Evolutionary conservation across 140 eudicot genomes (phyloP).

Genomic region (Oenanthe javanica): DNA sequence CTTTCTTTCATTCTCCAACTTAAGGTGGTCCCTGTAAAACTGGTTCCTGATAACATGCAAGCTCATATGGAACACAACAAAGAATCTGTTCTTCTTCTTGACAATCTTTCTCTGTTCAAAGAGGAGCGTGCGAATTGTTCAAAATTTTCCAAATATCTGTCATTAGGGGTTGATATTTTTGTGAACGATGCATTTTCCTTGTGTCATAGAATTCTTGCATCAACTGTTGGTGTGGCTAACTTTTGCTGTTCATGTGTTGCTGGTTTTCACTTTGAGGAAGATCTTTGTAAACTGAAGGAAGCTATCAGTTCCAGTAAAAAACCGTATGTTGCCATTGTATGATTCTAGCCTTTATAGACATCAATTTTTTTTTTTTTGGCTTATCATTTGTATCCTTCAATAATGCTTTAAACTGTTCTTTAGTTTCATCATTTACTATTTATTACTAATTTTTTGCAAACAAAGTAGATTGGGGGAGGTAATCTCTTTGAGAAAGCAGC

Average conservation of each 20-base stretch:
- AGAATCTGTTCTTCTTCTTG: conserved; percentile 39
- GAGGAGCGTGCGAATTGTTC: conserved; percentile 59
- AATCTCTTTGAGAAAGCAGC: conserved; percentile 59
- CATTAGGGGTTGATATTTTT: conserved; percentile 68
- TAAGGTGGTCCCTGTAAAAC: conserved; percentile 41
- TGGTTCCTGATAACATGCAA: conserved; percentile 15
- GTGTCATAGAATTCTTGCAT: conserved; percentile 80
- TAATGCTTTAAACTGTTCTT: background rate
- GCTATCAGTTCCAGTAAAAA: conserved; percentile 29
- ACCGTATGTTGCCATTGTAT: conserved; percentile 71
- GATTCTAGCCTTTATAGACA: conserved; percentile 9
- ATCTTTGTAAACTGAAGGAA: conserved; percentile 48
- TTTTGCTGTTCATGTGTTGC: conserved; percentile 62
- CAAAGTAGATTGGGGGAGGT: conserved; percentile 71
- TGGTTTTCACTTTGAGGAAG: conserved; percentile 73
- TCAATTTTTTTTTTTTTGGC: background rate
- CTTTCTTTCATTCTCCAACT: conserved; percentile 53
- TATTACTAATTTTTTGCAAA: conserved; percentile 7
- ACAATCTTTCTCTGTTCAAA: conserved; percentile 53
- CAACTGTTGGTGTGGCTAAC: conserved; percentile 73
- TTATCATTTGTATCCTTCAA: background rate
- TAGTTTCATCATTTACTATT: conserved; percentile 1
- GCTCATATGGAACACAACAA: conserved; percentile 17
- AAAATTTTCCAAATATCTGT: conserved; percentile 44
- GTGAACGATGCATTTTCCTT: conserved; percentile 72